phyloP scores from a whole-genome alignment of 441 rosid species.

The Sinapis alba region DNA sequence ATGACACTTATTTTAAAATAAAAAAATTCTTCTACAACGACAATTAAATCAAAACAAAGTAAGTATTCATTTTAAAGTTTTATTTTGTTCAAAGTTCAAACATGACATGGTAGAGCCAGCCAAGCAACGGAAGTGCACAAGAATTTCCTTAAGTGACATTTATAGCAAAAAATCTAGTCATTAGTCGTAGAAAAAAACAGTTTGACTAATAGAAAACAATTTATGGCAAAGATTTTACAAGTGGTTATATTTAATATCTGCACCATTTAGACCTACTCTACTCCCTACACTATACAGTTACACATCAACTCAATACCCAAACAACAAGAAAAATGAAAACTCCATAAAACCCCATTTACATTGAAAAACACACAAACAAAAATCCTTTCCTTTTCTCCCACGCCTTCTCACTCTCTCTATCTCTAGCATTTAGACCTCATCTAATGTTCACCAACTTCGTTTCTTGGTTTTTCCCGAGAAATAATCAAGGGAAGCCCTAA shows the following conservation, averaged over 20 bases:
- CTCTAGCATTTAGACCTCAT: constrained; percentile 31
- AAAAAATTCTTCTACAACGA: no score
- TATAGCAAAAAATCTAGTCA: background rate
- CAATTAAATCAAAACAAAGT: no score
- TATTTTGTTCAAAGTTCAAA: background rate
- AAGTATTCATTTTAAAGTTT: no score
- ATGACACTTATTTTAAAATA: no score
- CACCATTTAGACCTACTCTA: constrained; percentile 38
- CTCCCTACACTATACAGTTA: constrained; percentile 26
- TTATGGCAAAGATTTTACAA: constrained; percentile 36
- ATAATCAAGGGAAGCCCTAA: constrained; percentile 28
- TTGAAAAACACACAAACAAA: constrained; percentile 27
- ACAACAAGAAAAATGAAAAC: constrained; percentile 27
- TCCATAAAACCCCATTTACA: constrained; percentile 27
- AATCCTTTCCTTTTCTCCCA: constrained; percentile 41
- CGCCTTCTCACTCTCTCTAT: constrained; percentile 31
- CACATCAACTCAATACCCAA: constrained; percentile 22
- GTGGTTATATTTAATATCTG: constrained; percentile 37
- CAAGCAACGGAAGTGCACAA: background rate
- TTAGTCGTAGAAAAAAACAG: constrained; percentile 17
- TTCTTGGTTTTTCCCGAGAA: constrained; percentile 36
- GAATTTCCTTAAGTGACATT: background rate
- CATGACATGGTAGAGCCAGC: background rate
- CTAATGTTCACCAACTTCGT: constrained; percentile 34
- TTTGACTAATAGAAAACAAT: constrained; percentile 34